A percentile compares a stretch with the other conserved stretches of the same genome.
These are phyloP conservation scores for Fraxinus angustifolia DNA, from an alignment of 305 asterid species.

Conservation along the genomic window DNA sequence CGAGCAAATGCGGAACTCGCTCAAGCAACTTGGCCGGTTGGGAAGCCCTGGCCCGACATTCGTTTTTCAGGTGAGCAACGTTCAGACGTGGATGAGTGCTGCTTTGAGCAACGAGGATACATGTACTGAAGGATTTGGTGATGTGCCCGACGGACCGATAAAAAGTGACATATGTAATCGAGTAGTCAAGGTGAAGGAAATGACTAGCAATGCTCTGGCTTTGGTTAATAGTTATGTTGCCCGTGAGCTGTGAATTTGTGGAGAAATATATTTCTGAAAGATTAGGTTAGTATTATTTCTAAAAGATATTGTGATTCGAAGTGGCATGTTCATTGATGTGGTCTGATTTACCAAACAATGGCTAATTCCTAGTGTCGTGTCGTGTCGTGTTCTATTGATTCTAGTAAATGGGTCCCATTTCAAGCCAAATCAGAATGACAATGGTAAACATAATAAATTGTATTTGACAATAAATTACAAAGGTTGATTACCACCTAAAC, in stretches of 20 bases:
- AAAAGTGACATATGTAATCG: conserved; percentile 37
- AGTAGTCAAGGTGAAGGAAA: conserved; percentile 39
- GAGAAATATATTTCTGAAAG: too few species aligned
- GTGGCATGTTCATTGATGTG: background rate
- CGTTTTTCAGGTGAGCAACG: conserved; percentile 45
- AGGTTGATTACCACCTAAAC: too few species aligned
- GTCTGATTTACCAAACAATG: background rate
- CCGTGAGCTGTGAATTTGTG: background rate
- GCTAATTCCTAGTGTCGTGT: too few species aligned
- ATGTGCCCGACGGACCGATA: conserved; percentile 25
- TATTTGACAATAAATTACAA: too few species aligned
- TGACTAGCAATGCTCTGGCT: conserved; percentile 62
- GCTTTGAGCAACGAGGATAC: conserved; percentile 59
- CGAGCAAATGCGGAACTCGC: conserved; percentile 59
- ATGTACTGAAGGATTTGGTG: conserved; percentile 50
- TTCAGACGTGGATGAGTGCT: conserved; percentile 65
- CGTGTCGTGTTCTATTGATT: background rate
- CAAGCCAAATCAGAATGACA: background rate
- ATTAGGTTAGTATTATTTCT: too few species aligned
- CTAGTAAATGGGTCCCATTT: background rate
- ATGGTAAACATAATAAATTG: too few species aligned
- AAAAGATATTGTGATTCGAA: background rate
- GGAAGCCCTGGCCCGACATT: conserved; percentile 37
- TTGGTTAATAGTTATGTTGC: conserved; percentile 57
- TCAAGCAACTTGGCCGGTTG: conserved; percentile 63